Evolutionary conservation across 2,329 filamentous ascomycete genomes (phyloP), one percentile per base, ranked within the genome.

Genomic region (Pyrenophora teres): DNA sequence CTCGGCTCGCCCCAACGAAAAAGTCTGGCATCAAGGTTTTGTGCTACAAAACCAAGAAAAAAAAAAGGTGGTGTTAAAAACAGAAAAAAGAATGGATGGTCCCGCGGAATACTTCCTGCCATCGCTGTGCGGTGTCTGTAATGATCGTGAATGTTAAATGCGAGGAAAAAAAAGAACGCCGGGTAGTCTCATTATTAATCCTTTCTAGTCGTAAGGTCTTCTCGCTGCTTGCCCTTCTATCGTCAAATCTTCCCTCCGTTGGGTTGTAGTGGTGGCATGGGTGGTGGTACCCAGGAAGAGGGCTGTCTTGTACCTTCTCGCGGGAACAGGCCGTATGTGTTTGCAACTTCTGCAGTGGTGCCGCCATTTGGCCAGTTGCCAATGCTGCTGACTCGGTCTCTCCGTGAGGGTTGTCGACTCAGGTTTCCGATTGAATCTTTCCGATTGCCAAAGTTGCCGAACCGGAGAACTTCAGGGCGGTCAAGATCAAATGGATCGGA

Each of bases 401-500:
- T 64, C 16, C 56, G 57, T 13, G 67, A 67, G 6, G 60, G 57
- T 40, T 68, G 62, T 31, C 69, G 57, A 7, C 64, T 67, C 10
- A 72, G 58, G 41, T 67, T 72, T 2, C 56, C 65, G 21, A 61
- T 58, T 27, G 72, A 67, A 41, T 69, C 58, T 40, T 51, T 58
- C 7, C 65, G 59, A 10, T 63, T 65, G 35, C 61, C 53, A 13
- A 71, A 63, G 35, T 55, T 59, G 4, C 69, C 64, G 40, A 74
- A 71, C 0, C 69, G 67, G 7, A 76, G 59, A 7, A 76, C 67
- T 50, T 76, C 73, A 8, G 73, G 73, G 10, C 71, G 60, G 46
- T 76, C 73, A 12, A 76, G 67, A 48, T 76, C 73, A 38, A 76
- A 76, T 0, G 73, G 73, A 48, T 76, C 73, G 1, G 71, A 74